Conservation (phyloP, 2,329 filamentous ascomycete genomes). For the Fusarium tuaranense region DNA sequence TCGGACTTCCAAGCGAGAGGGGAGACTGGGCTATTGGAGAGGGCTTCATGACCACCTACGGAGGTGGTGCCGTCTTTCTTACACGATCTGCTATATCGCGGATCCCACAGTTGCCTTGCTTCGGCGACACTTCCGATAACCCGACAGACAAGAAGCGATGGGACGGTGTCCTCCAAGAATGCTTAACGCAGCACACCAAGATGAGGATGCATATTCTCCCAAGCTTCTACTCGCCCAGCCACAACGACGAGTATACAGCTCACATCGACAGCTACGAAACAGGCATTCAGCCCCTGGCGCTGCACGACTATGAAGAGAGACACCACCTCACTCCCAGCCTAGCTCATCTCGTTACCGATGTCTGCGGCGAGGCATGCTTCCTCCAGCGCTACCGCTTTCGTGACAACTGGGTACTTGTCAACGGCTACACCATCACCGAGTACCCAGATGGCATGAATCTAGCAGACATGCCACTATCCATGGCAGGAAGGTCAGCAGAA, state of each 20-base stretch:
- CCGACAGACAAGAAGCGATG: conserved; percentile 48
- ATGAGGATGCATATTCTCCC: conserved; percentile 57
- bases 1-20: conserved; percentile 58
- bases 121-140: conserved; percentile 37
- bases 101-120: conserved; percentile 54
- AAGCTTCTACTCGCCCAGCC: conserved; percentile 55
- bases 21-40: conserved; percentile 56
- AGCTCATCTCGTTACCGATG: conserved; percentile 56
- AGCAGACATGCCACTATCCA: conserved; percentile 33
- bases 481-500: background rate
- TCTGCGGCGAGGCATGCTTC: conserved; percentile 60
- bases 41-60: conserved; percentile 54
- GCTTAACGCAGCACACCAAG: conserved; percentile 50
- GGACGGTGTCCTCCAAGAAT: conserved; percentile 57
- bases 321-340: conserved; percentile 55
- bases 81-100: conserved; percentile 50
- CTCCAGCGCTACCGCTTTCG: conserved; percentile 59
- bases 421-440: conserved; percentile 58
- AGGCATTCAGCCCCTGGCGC: conserved; percentile 54
- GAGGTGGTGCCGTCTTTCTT: conserved; percentile 59
- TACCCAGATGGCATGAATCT: conserved; percentile 53
- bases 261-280: conserved; percentile 52
- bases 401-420: conserved; percentile 61
- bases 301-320: conserved; percentile 54
- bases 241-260: conserved; percentile 45